phyloP scores from a whole-genome alignment of 2,329 filamentous ascomycete species.

The Pseudonectria buxi region DNA sequence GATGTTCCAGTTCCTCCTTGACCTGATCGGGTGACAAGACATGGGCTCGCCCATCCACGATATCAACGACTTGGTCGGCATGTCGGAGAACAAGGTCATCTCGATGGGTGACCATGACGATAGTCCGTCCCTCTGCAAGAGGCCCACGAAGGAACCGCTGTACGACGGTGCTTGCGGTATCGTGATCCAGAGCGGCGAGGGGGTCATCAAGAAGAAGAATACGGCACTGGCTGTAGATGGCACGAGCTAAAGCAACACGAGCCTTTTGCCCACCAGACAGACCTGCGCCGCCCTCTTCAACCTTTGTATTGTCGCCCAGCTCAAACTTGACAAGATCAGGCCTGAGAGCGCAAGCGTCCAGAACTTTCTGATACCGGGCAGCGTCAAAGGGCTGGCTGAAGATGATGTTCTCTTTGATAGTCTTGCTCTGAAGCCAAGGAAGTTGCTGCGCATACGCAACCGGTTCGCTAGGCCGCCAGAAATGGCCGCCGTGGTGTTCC shows the following conservation, averaged over 20 bases:
- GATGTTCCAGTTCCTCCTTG: conserved; percentile 30
- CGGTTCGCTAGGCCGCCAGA: conserved; percentile 41
- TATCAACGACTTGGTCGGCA: conserved; percentile 66
- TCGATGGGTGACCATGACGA: conserved; percentile 73
- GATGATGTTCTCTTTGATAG: conserved; percentile 57
- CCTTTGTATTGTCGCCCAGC: conserved; percentile 50
- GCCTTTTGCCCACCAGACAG: conserved; percentile 59
- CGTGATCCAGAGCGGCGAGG: conserved; percentile 55
- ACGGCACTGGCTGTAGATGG: conserved; percentile 51
- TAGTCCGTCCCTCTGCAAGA: conserved; percentile 56
- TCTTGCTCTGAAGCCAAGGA: conserved; percentile 60
- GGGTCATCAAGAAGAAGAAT: conserved; percentile 57
- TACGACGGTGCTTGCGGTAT: conserved; percentile 57
- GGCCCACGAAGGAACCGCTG: conserved; percentile 52
- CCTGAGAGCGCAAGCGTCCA: conserved; percentile 54
- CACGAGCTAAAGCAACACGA: conserved; percentile 55
- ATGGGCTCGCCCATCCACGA: conserved; percentile 53
- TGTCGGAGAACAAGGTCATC: conserved; percentile 71
- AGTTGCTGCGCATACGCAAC: conserved; percentile 53
- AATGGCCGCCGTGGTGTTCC: conserved; percentile 53
- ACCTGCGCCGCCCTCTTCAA: conserved; percentile 57
- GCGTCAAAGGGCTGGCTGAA: conserved; percentile 53
- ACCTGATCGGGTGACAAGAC: conserved; percentile 42
- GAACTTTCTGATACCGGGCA: conserved; percentile 48
- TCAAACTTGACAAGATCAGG: conserved; percentile 51